Evolutionary conservation across 2,329 filamentous ascomycete species (phyloP).

Genomic region (Colletotrichum sp.): DNA sequence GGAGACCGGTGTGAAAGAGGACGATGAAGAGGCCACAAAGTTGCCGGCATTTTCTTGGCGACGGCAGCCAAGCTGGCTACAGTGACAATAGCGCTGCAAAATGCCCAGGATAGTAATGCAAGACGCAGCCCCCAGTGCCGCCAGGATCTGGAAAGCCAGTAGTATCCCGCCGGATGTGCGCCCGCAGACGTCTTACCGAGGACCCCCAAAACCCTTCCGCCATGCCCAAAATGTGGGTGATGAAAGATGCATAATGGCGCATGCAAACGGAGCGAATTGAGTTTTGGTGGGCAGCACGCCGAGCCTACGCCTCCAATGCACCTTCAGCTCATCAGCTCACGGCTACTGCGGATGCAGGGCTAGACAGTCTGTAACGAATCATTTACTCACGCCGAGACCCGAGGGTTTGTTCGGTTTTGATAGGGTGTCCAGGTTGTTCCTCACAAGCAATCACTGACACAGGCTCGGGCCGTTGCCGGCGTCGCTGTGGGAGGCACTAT

Average conservation of each 20-base stretch:
- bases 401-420: neutral
- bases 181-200: neutral
- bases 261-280: neutral
- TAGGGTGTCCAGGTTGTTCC: neutral
- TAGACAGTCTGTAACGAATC: neutral
- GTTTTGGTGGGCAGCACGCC: neutral
- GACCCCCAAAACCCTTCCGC: neutral
- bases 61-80: neutral
- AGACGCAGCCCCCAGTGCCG: slow-evolving; percentile 4
- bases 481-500: neutral
- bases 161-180: neutral
- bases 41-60: neutral
- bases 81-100: neutral
- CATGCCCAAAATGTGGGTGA: neutral
- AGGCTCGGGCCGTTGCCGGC: neutral
- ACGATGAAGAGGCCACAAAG: neutral
- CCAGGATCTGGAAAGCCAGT: neutral
- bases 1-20: neutral
- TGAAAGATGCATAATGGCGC: neutral
- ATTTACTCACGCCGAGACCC: neutral
- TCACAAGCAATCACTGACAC: neutral
- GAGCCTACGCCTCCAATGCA: neutral
- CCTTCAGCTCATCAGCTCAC: neutral
- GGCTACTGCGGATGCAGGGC: neutral
- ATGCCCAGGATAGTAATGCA: neutral